A percentile compares a stretch with the other conserved stretches of the same genome.
These are phyloP conservation scores for Incumbomyces delicatus DNA, from an alignment of 2,329 filamentous ascomycete species.

Conservation along the genomic window DNA sequence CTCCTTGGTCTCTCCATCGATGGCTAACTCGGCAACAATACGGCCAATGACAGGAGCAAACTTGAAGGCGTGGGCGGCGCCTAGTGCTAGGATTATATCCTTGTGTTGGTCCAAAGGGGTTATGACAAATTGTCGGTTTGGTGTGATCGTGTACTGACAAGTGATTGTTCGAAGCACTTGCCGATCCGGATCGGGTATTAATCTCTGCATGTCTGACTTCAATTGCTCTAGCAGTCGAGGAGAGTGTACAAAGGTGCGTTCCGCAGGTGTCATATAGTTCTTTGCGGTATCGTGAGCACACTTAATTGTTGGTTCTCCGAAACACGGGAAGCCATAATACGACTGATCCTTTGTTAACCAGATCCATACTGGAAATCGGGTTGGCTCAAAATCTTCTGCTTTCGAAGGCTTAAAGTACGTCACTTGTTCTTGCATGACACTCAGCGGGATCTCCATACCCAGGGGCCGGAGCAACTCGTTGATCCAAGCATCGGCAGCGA, in stretches of 20 bases:
- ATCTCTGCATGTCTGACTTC: conserved; percentile 9
- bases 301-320: conserved; percentile 25
- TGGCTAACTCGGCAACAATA: conserved; percentile 20
- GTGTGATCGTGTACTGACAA: conserved; percentile 24
- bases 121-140: conserved; percentile 23
- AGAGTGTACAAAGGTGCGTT: conserved; percentile 24
- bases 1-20: conserved; percentile 21
- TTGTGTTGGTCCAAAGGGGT: conserved; percentile 19
- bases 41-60: conserved; percentile 23
- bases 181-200: conserved; percentile 20
- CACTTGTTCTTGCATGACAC: conserved; percentile 23
- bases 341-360: conserved; percentile 15
- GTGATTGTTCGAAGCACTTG: conserved; percentile 22
- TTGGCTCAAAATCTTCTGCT: conserved; percentile 10
- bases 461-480: conserved; percentile 22
- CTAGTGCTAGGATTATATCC: conserved; percentile 20
- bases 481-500: conserved; percentile 23
- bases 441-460: conserved; percentile 18
- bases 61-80: conserved; percentile 23
- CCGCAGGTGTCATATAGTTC: conserved; percentile 22
- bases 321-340: conserved; percentile 23
- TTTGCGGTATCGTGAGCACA: conserved; percentile 19
- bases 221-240: conserved; percentile 19
- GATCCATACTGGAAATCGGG: conserved; percentile 24
- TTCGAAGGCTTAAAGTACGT: conserved; percentile 23